Percentiles rank a stretch among this genome's conserved stretches.
Evolutionary conservation across 805 yeast species (phyloP).

Genomic region (Maudiozyma bulderi): DNA sequence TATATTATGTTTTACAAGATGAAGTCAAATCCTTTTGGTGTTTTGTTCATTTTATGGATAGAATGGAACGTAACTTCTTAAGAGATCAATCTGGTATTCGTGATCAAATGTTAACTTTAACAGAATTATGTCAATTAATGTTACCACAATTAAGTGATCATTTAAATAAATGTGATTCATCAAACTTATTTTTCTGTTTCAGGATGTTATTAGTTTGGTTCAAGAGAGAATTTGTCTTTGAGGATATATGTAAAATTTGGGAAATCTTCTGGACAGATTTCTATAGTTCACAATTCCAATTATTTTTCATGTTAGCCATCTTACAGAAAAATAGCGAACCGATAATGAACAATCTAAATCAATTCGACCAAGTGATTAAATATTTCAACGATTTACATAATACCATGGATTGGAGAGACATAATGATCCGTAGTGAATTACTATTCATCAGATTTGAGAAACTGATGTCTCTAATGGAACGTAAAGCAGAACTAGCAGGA

Average conservation of each 20-base stretch:
- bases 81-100: constrained; percentile 92
- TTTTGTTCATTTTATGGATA: constrained; percentile 76
- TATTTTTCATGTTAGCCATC: constrained; percentile 83
- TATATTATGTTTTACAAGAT: constrained; percentile 57
- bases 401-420: constrained; percentile 62
- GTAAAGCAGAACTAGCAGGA: constrained; percentile 28
- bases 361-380: constrained; percentile 86
- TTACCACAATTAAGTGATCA: constrained; percentile 77
- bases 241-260: constrained; percentile 75
- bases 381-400: constrained; percentile 85
- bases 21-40: constrained; percentile 83
- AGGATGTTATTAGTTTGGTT: constrained; percentile 93
- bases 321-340: constrained; percentile 76
- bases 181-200: constrained; percentile 85
- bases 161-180: constrained; percentile 78
- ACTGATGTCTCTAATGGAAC: constrained; percentile 69
- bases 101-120: constrained; percentile 72
- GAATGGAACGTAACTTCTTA: constrained; percentile 90
- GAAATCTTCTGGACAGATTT: constrained; percentile 86
- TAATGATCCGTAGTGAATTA: constrained; percentile 72
- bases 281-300: constrained; percentile 76
- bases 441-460: constrained; percentile 71
- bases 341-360: constrained; percentile 59
- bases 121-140: constrained; percentile 80
- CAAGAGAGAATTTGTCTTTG: constrained; percentile 80